phyloP scores from a whole-genome alignment of 345 rosid species.

The Lumnitzera littorea region DNA sequence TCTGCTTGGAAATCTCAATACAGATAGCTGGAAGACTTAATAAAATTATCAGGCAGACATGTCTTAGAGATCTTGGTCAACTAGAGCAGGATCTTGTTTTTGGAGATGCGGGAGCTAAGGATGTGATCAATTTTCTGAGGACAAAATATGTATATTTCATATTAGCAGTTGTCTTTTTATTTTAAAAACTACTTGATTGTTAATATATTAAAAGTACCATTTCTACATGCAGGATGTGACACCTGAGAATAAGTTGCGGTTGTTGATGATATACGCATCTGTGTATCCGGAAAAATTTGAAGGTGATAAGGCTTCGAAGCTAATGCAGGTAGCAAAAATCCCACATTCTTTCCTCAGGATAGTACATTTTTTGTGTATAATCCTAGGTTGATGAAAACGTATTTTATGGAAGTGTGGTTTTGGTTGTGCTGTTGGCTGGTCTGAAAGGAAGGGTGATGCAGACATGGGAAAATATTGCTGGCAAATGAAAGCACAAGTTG shows the following conservation, averaged over 20 bases:
- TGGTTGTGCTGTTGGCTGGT: too few species aligned
- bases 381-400: too few species aligned
- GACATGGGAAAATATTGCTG: too few species aligned
- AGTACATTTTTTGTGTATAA: not conserved
- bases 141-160: constrained; percentile 41
- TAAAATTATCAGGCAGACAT: constrained; percentile 49
- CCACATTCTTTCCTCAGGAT: not conserved
- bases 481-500: too few species aligned
- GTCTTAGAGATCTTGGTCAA: constrained; percentile 86
- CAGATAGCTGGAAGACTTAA: constrained; percentile 90
- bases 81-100: constrained; percentile 98
- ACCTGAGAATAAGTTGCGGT: constrained; percentile 78
- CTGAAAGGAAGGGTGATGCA: too few species aligned
- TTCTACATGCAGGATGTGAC: constrained; percentile 44
- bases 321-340: constrained; percentile 68
- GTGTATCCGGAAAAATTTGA: constrained; percentile 92
- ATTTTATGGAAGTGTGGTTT: too few species aligned
- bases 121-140: constrained; percentile 74
- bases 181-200: not conserved
- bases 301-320: constrained; percentile 79
- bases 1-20: constrained; percentile 4
- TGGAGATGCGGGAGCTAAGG: constrained; percentile 92
- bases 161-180: constrained; percentile 1
- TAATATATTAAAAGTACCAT: not conserved
- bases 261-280: constrained; percentile 79